Evolutionary conservation across 257 asterid species (phyloP).

Genomic region (Cinchona pubescens): DNA sequence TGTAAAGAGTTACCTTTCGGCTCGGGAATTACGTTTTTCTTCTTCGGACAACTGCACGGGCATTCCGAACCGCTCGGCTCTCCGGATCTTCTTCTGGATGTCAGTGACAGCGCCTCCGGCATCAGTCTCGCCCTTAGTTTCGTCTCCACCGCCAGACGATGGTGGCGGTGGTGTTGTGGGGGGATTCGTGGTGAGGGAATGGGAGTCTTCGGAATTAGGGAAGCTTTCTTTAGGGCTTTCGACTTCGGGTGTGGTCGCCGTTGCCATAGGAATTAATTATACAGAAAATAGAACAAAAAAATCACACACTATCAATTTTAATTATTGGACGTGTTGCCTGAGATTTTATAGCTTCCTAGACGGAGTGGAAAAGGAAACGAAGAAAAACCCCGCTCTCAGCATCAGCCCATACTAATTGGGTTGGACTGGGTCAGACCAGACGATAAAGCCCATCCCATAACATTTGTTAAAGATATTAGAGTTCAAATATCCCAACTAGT

Average conservation of each 20-base stretch:
- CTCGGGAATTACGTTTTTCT: conserved; percentile 85
- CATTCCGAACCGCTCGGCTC: conserved; percentile 89
- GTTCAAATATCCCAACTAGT: too few species aligned
- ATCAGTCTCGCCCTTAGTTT: conserved; percentile 34
- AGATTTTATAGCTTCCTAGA: too few species aligned
- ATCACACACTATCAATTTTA: too few species aligned
- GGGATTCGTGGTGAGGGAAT: conserved; percentile 26
- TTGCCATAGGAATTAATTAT: conserved; percentile 9
- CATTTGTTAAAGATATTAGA: too few species aligned
- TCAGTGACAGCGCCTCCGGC: conserved; percentile 44
- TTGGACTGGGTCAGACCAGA: too few species aligned
- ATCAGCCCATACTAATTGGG: too few species aligned
- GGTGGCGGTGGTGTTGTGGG: conserved; percentile 18
- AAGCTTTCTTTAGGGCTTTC: conserved; percentile 47
- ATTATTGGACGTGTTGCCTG: too few species aligned
- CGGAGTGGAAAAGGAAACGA: too few species aligned
- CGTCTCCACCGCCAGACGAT: conserved; percentile 35
- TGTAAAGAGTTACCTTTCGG: conserved; percentile 57
- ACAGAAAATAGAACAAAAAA: too few species aligned
- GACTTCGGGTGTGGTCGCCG: conserved; percentile 43
- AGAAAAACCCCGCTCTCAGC: too few species aligned
- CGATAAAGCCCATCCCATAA: too few species aligned
- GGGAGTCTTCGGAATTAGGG: conserved; percentile 11
- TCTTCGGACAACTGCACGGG: conserved; percentile 74
- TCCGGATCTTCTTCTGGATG: conserved; percentile 78